Conservation (phyloP, 805 yeast genomes). For the Metschnikowia kunwiensis region DNA sequence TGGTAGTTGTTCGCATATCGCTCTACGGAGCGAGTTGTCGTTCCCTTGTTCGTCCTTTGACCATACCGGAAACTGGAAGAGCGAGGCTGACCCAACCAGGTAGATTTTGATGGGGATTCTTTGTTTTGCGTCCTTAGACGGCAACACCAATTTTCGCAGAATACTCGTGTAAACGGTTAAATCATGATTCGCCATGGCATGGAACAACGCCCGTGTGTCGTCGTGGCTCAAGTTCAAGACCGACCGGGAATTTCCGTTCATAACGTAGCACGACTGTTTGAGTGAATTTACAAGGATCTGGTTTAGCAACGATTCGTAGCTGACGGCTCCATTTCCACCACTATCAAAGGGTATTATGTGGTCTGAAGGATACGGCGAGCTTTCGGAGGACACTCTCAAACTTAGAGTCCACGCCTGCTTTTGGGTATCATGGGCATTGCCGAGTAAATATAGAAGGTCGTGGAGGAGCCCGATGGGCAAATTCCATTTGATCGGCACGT, state of each 20-base stretch:
- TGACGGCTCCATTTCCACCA: conserved; percentile 9
- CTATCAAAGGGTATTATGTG: conserved; percentile 30
- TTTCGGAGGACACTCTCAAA: conserved; percentile 13
- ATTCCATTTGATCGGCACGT: conserved; percentile 70
- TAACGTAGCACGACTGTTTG: conserved; percentile 76
- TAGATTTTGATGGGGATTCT: conserved; percentile 50
- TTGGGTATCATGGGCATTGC: conserved; percentile 40
- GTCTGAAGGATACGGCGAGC: conserved; percentile 26
- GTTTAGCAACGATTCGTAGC: conserved; percentile 33
- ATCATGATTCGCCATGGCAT: conserved; percentile 41
- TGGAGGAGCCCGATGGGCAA: conserved; percentile 68
- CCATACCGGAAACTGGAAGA: conserved; percentile 30
- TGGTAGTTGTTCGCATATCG: conserved; percentile 16
- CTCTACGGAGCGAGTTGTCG: conserved; percentile 14
- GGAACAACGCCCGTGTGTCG: conserved; percentile 59
- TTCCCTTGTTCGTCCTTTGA: conserved; percentile 10
- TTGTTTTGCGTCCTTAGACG: conserved; percentile 20
- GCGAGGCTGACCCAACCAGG: conserved; percentile 36
- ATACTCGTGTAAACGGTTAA: conserved; percentile 24
- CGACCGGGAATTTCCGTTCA: conserved; percentile 73
- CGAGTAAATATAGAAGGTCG: conserved; percentile 48
- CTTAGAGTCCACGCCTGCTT: conserved; percentile 36
- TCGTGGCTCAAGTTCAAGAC: conserved; percentile 73
- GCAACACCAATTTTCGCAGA: conserved; percentile 22
- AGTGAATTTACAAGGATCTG: conserved; percentile 71